Evolutionary conservation across 805 yeast species (phyloP), one percentile per base, ranked within the genome.

Genomic region (Ogataea paradorogensis): DNA sequence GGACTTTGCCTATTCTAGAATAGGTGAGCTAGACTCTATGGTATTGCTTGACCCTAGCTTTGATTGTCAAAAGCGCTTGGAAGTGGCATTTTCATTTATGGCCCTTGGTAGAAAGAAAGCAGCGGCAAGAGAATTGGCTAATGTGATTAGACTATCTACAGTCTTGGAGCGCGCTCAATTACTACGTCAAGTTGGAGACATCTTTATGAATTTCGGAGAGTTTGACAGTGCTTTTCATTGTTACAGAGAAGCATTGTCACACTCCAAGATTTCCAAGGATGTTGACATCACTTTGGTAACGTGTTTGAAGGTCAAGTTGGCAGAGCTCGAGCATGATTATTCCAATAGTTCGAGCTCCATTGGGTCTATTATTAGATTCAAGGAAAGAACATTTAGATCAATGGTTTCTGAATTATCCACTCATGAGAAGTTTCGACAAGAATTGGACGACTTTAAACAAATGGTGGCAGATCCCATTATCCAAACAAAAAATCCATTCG

Each of bases 81-180:
- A 46, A 13, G 26, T 38, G 7, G 55, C 46, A 4, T 46, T 42
- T 26, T 40, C 50, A 5, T 47, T 47, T 14, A 42, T 50, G 47
- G 52, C 41, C 15, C 14, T 50, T 15, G 50, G 51, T 7, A 30
- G 55, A 15, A 42, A 24, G 15, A 40, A 33, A 11, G 52, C 52
- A 11, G 55, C 46, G 14, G 37, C 50, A 13, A 35, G 55, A 24
- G 55, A 50, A 21, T 32, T 50, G 15, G 46, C 47, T 10, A 50
- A 47, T 23, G 44, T 44, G 7, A 14, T 50, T 14, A 42, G 30
- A 18, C 31, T 50, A 21, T 46, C 46, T 9, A 43, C 48, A 1
- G 34, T 46, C 9, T 23, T 41, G 15, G 43, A 42, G 18, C 47
- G 43, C 33, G 38, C 49, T 2, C 28, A 30, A 14, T 25, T 42